A percentile compares a stretch with the other conserved stretches of the same genome.
Conservation (phyloP, 2,329 filamentous ascomycete genomes). For the Aspergillus caelatus region DNA sequence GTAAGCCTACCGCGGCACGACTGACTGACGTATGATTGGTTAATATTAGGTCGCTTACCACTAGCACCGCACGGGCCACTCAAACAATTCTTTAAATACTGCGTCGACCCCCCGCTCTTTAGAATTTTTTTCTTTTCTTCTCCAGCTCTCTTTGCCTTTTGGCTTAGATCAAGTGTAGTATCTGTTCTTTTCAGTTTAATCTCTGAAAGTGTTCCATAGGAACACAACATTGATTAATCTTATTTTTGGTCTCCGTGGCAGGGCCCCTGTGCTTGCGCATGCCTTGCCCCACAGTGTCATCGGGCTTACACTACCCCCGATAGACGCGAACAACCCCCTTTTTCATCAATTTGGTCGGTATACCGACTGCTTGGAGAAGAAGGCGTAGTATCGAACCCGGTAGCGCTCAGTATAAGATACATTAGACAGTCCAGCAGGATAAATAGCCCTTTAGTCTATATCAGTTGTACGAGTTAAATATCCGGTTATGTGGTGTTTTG, state of each 20-base stretch:
- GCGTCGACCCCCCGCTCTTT: constrained; percentile 24
- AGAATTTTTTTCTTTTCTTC: constrained; percentile 42
- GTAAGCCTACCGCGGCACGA: not conserved
- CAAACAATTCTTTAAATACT: constrained; percentile 32
- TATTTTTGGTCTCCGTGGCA: constrained; percentile 67
- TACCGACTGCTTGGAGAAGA: constrained; percentile 62
- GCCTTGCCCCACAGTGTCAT: constrained; percentile 68
- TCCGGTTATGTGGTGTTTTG: too few species aligned
- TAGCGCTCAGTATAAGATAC: too few species aligned
- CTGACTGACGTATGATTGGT: not conserved
- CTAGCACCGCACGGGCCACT: constrained; percentile 20
- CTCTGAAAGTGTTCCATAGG: constrained; percentile 78
- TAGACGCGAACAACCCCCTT: constrained; percentile 63
- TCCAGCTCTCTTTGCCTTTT: constrained; percentile 57
- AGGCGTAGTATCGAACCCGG: constrained; percentile 4
- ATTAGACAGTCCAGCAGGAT: too few species aligned
- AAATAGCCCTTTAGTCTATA: too few species aligned
- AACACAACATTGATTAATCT: constrained; percentile 76
- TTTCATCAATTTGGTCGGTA: constrained; percentile 64
- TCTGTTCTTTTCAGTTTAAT: constrained; percentile 98
- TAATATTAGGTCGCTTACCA: not conserved
- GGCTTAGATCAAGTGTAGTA: constrained; percentile 92
- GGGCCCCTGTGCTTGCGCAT: constrained; percentile 74
- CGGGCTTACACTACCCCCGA: constrained; percentile 74
- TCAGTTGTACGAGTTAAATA: too few species aligned